These are phyloP conservation scores for Magnaporthiopsis poae DNA, from an alignment of 2,329 filamentous ascomycete genomes.

Conservation along the genomic window DNA sequence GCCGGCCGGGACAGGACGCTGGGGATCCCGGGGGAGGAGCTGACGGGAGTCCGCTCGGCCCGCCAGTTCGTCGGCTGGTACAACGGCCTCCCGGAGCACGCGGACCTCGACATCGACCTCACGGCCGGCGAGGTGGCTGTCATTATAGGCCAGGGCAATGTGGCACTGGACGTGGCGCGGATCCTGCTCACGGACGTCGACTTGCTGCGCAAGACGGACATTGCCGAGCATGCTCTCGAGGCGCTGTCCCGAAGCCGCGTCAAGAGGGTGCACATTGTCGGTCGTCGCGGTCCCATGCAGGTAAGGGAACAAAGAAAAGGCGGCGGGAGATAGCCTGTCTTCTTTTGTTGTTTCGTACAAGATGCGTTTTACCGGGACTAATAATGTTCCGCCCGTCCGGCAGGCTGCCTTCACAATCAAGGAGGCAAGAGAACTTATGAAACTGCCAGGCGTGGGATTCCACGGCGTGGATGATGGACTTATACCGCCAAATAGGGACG, in stretches of 20 bases:
- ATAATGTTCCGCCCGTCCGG: not conserved
- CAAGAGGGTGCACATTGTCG: constrained; percentile 75
- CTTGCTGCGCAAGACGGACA: constrained; percentile 70
- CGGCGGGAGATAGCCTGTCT: too few relatives aligned
- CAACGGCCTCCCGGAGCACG: constrained; percentile 81
- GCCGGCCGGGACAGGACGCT: constrained; percentile 74
- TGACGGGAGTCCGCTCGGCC: constrained; percentile 74
- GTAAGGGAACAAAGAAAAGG: constrained; percentile 30
- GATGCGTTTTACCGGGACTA: not conserved
- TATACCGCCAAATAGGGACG: constrained; percentile 56
- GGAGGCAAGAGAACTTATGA: constrained; percentile 79
- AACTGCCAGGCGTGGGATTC: constrained; percentile 62
- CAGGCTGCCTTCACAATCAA: constrained; percentile 92
- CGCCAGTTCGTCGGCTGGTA: constrained; percentile 97
- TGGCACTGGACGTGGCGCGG: constrained; percentile 84
- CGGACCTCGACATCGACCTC: constrained; percentile 62
- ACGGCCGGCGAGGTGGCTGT: constrained; percentile 70
- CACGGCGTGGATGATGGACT: constrained; percentile 56
- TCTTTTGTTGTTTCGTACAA: not conserved
- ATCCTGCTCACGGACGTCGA: constrained; percentile 73
- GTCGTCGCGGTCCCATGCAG: constrained; percentile 80
- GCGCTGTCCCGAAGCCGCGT: constrained; percentile 62
- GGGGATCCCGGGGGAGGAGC: constrained; percentile 68
- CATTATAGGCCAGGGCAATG: constrained; percentile 89
- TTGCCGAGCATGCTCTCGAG: constrained; percentile 73